Percentiles rank a stretch among this genome's conserved stretches.
Conservation (phyloP, 805 yeast species). For the Pichia scutulata region DNA sequence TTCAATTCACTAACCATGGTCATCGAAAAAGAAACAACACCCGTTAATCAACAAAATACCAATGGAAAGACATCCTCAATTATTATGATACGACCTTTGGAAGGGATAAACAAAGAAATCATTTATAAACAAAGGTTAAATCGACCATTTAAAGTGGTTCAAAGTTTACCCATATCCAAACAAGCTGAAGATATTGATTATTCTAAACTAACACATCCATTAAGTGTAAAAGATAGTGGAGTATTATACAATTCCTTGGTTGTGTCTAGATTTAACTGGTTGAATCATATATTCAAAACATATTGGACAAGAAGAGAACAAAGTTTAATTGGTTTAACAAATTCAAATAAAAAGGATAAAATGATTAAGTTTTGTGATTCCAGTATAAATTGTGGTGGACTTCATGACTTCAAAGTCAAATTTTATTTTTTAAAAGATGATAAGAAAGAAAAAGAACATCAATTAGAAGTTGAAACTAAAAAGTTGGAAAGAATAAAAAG, state of each 20-base stretch:
- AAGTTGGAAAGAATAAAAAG: slow-evolving; percentile 27
- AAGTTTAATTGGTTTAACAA: slow-evolving; percentile 41
- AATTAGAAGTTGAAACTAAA: slow-evolving; percentile 25
- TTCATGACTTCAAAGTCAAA: slow-evolving; percentile 71
- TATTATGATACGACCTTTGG: slow-evolving; percentile 25
- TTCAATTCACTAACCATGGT: background rate
- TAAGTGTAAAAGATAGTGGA: slow-evolving; percentile 66
- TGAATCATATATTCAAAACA: slow-evolving; percentile 60
- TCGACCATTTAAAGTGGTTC: slow-evolving; percentile 59
- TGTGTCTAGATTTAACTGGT: slow-evolving; percentile 64
- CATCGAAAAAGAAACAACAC: background rate
- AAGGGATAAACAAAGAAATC: slow-evolving; percentile 24
- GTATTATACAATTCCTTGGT: slow-evolving; percentile 64
- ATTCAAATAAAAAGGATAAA: slow-evolving; percentile 51
- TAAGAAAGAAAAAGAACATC: slow-evolving; percentile 41
- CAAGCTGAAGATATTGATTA: slow-evolving; percentile 45
- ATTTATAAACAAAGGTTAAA: slow-evolving; percentile 24
- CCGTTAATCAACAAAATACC: background rate
- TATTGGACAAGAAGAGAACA: slow-evolving; percentile 56
- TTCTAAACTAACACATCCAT: slow-evolving; percentile 52
- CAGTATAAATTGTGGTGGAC: slow-evolving; percentile 56
- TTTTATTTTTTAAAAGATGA: slow-evolving; percentile 84
- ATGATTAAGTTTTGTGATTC: slow-evolving; percentile 87
- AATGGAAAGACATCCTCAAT: background rate
- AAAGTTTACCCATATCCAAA: slow-evolving; percentile 60